Conservation (phyloP, 2,329 filamentous ascomycete species). For the Fusarium begoniae region DNA sequence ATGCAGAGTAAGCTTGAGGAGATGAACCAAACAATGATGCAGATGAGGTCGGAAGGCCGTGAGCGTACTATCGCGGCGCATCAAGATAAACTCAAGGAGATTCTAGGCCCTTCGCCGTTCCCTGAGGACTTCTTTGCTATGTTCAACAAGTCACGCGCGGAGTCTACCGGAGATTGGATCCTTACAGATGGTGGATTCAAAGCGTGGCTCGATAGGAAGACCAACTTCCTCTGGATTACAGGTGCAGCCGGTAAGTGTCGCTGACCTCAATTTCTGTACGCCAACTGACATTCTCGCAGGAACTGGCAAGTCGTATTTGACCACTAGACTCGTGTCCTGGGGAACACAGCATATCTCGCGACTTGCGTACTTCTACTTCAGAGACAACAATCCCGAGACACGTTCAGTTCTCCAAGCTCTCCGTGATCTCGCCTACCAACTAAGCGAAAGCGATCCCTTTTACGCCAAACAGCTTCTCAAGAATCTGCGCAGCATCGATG, state of each 20-base stretch:
- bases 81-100: constrained; percentile 51
- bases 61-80: constrained; percentile 47
- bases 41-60: constrained; percentile 47
- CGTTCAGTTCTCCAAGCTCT: constrained; percentile 56
- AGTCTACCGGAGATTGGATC: constrained; percentile 58
- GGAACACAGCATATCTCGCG: constrained; percentile 47
- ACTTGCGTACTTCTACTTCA: constrained; percentile 58
- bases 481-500: constrained; percentile 48
- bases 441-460: constrained; percentile 55
- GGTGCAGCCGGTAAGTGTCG: constrained; percentile 51
- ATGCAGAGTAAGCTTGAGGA: constrained; percentile 48
- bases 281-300: constrained; percentile 31
- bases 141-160: constrained; percentile 52
- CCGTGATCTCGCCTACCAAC: constrained; percentile 57
- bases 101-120: constrained; percentile 54
- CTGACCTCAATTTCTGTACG: not conserved
- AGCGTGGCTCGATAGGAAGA: constrained; percentile 51
- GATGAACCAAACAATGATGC: constrained; percentile 48
- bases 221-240: constrained; percentile 54
- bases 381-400: constrained; percentile 57
- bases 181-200: constrained; percentile 50
- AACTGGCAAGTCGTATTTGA: constrained; percentile 58
- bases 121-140: constrained; percentile 54
- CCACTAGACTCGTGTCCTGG: constrained; percentile 55
- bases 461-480: constrained; percentile 54